These are phyloP conservation scores for Gaeumannomyces sp. DNA, from an alignment of 2,329 filamentous ascomycete genomes.

Conservation along the genomic window DNA sequence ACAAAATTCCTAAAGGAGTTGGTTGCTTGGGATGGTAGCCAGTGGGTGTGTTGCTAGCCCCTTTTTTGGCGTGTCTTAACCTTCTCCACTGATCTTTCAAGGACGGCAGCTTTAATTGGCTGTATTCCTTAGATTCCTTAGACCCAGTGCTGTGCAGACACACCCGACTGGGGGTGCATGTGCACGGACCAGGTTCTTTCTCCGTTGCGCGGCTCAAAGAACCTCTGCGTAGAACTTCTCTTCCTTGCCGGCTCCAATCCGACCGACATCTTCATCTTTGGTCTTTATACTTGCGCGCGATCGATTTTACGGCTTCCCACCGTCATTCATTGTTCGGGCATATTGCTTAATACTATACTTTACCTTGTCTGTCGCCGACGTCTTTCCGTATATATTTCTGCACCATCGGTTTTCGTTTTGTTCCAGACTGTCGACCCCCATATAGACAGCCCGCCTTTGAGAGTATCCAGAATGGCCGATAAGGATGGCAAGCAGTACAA, in stretches of 20 bases:
- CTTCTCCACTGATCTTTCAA: too few species aligned
- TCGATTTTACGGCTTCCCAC: background rate
- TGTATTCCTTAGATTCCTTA: background rate
- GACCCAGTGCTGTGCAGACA: too few species aligned
- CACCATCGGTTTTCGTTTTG: background rate
- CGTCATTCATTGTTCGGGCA: background rate
- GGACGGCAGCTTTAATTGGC: background rate
- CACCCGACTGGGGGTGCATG: background rate
- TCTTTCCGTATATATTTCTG: background rate
- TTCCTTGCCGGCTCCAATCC: background rate
- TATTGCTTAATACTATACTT: background rate
- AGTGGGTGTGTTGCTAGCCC: too few species aligned
- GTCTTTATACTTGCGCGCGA: background rate
- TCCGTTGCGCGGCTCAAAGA: background rate
- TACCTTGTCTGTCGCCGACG: too few species aligned
- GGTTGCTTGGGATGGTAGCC: too few species aligned
- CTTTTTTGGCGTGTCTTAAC: background rate
- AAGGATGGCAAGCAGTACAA: constrained; percentile 65
- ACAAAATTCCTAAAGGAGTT: too few species aligned
- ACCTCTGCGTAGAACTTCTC: background rate
- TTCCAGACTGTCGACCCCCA: too few species aligned
- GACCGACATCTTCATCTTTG: background rate
- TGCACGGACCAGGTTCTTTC: background rate
- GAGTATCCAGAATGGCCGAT: constrained; percentile 56
- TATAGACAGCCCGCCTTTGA: background rate